These are phyloP conservation scores for Trichomonascaceae sp. DNA, from an alignment of 1,139 yeast genomes.

Conservation along the genomic window DNA sequence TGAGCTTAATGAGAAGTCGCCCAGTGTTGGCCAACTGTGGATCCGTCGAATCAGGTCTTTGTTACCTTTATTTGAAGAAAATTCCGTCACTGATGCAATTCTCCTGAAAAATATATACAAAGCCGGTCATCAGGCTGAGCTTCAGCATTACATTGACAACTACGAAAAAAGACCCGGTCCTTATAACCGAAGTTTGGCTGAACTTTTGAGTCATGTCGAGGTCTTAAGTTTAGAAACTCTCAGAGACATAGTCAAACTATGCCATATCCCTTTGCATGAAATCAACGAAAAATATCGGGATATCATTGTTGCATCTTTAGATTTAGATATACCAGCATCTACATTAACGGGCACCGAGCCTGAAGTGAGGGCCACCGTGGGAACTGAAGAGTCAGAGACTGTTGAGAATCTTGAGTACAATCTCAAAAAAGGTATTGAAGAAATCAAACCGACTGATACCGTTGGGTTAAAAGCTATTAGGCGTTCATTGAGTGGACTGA, in stretches of 20 bases:
- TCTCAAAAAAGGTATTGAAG: constrained; percentile 49
- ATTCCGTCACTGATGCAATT: constrained; percentile 33
- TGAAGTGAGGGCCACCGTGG: background rate
- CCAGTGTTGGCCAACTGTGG: constrained; percentile 28
- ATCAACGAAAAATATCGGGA: constrained; percentile 37
- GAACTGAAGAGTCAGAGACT: background rate
- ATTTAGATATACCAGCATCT: constrained; percentile 5
- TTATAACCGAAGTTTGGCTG: constrained; percentile 26
- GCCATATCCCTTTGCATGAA: constrained; percentile 29
- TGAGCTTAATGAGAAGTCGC: constrained; percentile 31
- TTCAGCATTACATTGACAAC: constrained; percentile 27
- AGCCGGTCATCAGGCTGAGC: constrained; percentile 19
- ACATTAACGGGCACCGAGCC: background rate
- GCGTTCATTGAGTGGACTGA: constrained; percentile 66
- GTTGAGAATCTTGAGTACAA: constrained; percentile 9
- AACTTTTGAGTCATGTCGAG: constrained; percentile 59
- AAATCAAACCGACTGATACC: constrained; percentile 65
- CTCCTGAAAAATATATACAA: constrained; percentile 29
- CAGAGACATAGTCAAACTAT: constrained; percentile 35
- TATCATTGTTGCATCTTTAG: constrained; percentile 25
- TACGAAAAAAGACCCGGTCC: constrained; percentile 22
- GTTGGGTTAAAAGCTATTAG: constrained; percentile 76
- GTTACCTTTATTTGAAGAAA: constrained; percentile 25
- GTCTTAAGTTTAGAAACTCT: constrained; percentile 63
- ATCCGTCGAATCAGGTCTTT: constrained; percentile 22